Conservation (phyloP, 23 red algal species). For the Gracilaria gracilis region DNA sequence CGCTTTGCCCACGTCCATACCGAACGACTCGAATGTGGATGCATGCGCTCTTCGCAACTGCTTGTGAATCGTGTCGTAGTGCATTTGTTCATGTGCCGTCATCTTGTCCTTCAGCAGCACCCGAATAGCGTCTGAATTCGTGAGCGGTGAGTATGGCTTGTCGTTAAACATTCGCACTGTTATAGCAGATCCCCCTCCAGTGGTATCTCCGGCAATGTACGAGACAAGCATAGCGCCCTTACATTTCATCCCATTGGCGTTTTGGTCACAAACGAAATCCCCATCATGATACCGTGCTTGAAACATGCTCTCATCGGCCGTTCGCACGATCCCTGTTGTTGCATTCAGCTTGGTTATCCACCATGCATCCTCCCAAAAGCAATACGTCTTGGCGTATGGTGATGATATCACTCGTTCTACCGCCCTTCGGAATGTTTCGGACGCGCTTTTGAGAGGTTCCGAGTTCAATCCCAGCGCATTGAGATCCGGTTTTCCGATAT, state of each 20-base stretch:
- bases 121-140: constrained; percentile 19
- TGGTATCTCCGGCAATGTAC: constrained; percentile 39
- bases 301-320: constrained; percentile 13
- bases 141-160: constrained; percentile 43
- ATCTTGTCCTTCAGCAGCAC: constrained; percentile 26
- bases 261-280: constrained; percentile 27
- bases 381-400: constrained; percentile 56
- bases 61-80: constrained; percentile 12
- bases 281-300: constrained; percentile 70
- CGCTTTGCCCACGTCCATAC: neutral
- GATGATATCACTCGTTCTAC: constrained; percentile 17
- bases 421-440: constrained; percentile 8
- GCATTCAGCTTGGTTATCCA: constrained; percentile 57
- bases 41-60: constrained; percentile 25
- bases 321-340: neutral
- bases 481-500: constrained; percentile 67
- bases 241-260: constrained; percentile 5
- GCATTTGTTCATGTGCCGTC: constrained; percentile 15
- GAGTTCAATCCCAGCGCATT: constrained; percentile 46
- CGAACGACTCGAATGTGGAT: neutral
- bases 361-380: constrained; percentile 71
- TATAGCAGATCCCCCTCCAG: constrained; percentile 18
- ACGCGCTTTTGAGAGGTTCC: constrained; percentile 47
- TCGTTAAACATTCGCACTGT: constrained; percentile 13
- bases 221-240: constrained; percentile 53